Conservation (phyloP, 495 filamentous ascomycete genomes). For the Trichoderma orchidacearum region DNA sequence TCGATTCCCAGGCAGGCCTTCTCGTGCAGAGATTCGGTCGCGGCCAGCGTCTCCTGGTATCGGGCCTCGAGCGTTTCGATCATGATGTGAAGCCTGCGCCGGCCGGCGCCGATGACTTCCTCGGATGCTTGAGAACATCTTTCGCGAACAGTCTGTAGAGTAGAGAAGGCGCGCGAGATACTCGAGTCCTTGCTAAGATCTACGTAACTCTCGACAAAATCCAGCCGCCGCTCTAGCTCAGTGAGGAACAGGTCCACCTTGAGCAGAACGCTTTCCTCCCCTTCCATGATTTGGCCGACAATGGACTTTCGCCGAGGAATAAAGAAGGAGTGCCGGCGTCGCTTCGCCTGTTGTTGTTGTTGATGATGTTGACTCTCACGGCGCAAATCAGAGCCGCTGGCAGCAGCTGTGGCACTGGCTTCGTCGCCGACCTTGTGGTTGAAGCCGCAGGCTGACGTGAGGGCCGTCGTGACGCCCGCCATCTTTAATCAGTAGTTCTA, state of each 20-base stretch:
- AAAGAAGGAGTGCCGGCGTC: conserved; percentile 54
- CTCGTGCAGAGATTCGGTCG: conserved; percentile 76
- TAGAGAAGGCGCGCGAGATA: conserved; percentile 67
- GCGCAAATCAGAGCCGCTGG: conserved; percentile 13
- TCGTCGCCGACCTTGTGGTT: neutral
- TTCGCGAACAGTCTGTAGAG: conserved; percentile 73
- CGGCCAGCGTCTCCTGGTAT: conserved; percentile 78
- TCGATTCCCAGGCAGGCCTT: conserved; percentile 81
- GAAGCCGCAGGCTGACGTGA: conserved; percentile 1
- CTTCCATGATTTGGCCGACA: conserved; percentile 48
- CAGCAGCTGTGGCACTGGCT: neutral
- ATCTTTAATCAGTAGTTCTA: neutral
- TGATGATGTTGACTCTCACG: conserved; percentile 9
- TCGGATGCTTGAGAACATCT: conserved; percentile 85
- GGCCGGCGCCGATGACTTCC: conserved; percentile 77
- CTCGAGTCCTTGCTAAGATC: conserved; percentile 72
- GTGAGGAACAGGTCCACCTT: conserved; percentile 83
- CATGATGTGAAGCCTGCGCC: conserved; percentile 69
- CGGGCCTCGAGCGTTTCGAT: conserved; percentile 87
- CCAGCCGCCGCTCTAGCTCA: conserved; percentile 73
- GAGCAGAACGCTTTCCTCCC: conserved; percentile 51
- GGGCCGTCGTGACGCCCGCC: conserved; percentile 1
- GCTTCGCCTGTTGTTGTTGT: conserved; percentile 17
- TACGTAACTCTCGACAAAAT: conserved; percentile 79
- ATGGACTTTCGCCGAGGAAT: conserved; percentile 45